Conservation (phyloP, 331 rosid genomes). For the Saraca asoca region DNA sequence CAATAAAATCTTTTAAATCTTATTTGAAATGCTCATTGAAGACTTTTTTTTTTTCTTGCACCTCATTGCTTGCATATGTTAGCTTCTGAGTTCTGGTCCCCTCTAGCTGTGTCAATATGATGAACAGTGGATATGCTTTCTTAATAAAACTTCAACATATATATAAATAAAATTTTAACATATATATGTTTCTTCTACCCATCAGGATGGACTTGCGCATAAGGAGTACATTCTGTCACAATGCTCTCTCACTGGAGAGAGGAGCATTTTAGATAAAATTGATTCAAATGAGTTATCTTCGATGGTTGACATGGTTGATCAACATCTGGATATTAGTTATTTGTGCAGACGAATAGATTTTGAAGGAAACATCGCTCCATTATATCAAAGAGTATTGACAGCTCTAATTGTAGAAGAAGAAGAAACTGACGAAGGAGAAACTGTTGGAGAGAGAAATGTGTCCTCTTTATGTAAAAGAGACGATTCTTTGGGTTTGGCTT, state of each 20-base stretch:
- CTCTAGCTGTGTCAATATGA: conserved; percentile 14
- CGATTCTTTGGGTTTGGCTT: conserved; percentile 38
- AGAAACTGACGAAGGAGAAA: conserved; percentile 55
- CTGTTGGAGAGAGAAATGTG: conserved; percentile 43
- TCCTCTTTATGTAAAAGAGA: conserved; percentile 42
- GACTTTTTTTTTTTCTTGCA: conserved; percentile 1
- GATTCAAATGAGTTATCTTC: conserved; percentile 34
- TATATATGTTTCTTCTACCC: conserved; percentile 27
- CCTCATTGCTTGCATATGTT: not conserved
- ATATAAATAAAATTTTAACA: too few relatives aligned
- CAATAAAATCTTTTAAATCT: conserved; percentile 4
- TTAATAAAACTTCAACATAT: too few relatives aligned
- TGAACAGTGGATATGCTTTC: too few relatives aligned
- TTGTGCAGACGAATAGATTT: conserved; percentile 42
- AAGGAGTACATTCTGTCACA: conserved; percentile 45
- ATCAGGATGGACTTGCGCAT: conserved; percentile 50
- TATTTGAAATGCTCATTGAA: conserved; percentile 7
- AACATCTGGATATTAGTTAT: conserved; percentile 38
- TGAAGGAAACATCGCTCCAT: conserved; percentile 53
- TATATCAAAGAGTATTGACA: conserved; percentile 78
- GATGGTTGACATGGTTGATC: conserved; percentile 45
- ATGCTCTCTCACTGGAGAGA: conserved; percentile 42
- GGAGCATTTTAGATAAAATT: conserved; percentile 41
- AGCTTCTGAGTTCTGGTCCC: conserved; percentile 13
- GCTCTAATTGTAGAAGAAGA: conserved; percentile 77